These are phyloP conservation scores for Lasiosphaeria miniovina DNA, from an alignment of 495 filamentous ascomycete species.

Conservation along the genomic window DNA sequence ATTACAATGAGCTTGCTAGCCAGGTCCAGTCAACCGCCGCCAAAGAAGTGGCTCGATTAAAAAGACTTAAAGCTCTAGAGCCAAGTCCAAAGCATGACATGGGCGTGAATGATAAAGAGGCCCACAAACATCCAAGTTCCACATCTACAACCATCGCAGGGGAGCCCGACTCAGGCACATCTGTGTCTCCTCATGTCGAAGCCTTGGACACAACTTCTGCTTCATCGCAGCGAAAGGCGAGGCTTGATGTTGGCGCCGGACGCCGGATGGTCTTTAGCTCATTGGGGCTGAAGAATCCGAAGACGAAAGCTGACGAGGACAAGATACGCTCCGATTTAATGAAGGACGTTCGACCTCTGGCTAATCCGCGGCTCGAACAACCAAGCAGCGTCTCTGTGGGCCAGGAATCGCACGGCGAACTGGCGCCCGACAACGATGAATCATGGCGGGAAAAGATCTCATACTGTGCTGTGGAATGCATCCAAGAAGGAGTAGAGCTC, in stretches of 20 bases:
- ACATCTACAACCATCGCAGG: not conserved
- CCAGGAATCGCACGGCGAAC: not conserved
- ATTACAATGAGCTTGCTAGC: not conserved
- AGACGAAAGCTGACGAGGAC: constrained; percentile 64
- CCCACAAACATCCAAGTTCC: not conserved
- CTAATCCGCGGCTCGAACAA: constrained; percentile 20
- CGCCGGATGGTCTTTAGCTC: constrained; percentile 68
- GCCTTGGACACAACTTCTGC: not conserved
- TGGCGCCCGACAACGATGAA: constrained; percentile 37
- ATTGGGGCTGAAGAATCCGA: constrained; percentile 66
- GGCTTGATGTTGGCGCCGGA: constrained; percentile 62
- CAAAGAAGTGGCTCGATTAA: constrained; percentile 23
- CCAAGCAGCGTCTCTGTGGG: not conserved
- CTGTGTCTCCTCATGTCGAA: not conserved
- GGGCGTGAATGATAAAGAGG: not conserved
- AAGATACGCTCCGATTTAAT: constrained; percentile 57
- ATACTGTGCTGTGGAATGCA: constrained; percentile 77
- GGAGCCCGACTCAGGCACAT: not conserved
- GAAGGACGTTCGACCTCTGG: constrained; percentile 33
- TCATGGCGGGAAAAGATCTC: constrained; percentile 73
- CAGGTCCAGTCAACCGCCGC: constrained; percentile 14
- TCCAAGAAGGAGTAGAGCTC: constrained; percentile 66
- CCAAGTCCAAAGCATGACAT: not conserved
- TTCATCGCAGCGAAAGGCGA: constrained; percentile 15
- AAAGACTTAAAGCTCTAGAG: constrained; percentile 3